A percentile compares a stretch with the other conserved stretches of the same genome.
Conservation (phyloP, 331 rosid species). For the Rhamnella rubrinervis region DNA sequence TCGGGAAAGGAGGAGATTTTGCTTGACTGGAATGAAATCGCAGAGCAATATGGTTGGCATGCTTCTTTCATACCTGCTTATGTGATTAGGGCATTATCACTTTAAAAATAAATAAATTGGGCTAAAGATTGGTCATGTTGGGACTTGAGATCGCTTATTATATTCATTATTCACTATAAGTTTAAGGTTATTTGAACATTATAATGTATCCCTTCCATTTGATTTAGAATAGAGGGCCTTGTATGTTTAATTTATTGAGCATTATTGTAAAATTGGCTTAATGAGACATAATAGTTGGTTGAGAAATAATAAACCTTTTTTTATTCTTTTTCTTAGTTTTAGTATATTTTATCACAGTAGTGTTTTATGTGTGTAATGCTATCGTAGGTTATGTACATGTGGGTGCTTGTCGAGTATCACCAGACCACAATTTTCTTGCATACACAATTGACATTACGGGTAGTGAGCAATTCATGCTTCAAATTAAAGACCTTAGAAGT, state of each 20-base stretch:
- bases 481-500: conserved; percentile 74
- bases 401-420: conserved; percentile 86
- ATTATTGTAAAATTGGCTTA: neutral
- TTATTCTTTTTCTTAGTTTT: neutral
- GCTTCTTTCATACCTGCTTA: conserved; percentile 22
- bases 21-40: conserved; percentile 93
- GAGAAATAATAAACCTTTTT: neutral
- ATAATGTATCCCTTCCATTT: neutral
- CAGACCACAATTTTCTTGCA: conserved; percentile 80
- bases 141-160: too few species aligned
- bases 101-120: neutral
- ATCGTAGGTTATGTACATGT: conserved; percentile 89
- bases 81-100: neutral
- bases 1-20: conserved; percentile 52
- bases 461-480: conserved; percentile 68
- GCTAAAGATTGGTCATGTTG: too few species aligned
- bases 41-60: conserved; percentile 57
- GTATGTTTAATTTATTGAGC: neutral
- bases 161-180: neutral
- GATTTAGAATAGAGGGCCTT: neutral
- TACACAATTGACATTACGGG: conserved; percentile 81
- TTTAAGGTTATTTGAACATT: neutral
- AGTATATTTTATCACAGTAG: neutral
- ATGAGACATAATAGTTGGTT: neutral
- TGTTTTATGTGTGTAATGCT: neutral